Conservation (phyloP, 164 flowering plant species). For the Vitis riparia region DNA sequence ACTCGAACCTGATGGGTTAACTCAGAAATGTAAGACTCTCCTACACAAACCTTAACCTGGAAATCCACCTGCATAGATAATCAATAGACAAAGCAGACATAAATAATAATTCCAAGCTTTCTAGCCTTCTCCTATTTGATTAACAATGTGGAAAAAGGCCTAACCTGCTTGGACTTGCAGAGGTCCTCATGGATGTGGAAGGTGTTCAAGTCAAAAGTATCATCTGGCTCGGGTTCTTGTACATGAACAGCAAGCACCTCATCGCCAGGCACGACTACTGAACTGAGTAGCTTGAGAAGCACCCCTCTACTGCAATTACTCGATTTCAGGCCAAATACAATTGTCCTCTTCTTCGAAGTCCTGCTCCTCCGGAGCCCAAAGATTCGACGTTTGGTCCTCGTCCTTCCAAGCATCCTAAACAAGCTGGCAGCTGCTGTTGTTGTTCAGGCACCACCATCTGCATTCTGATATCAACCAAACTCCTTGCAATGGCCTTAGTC, state of each 20-base stretch:
- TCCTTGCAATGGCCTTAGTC: neutral
- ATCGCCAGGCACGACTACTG: slow-evolving; percentile 24
- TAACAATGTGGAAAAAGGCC: neutral
- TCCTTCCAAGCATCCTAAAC: neutral
- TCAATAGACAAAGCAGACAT: neutral
- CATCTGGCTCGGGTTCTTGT: slow-evolving; percentile 20
- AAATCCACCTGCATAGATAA: slow-evolving; percentile 39
- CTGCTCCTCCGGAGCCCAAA: slow-evolving; percentile 3
- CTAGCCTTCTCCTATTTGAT: neutral
- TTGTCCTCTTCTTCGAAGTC: too few species aligned
- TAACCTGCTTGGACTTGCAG: slow-evolving; percentile 50
- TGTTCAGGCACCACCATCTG: neutral
- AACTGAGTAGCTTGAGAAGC: slow-evolving; percentile 31
- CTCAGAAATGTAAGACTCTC: slow-evolving; percentile 24
- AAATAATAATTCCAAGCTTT: neutral
- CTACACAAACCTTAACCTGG: slow-evolving; percentile 39
- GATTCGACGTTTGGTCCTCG: neutral
- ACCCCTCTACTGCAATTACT: slow-evolving; percentile 34
- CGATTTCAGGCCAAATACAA: slow-evolving; percentile 34
- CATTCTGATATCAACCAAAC: neutral
- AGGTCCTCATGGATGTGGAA: slow-evolving; percentile 54
- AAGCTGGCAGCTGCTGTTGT: neutral
- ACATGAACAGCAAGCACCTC: slow-evolving; percentile 44
- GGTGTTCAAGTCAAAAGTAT: slow-evolving; percentile 39
- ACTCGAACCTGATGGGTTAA: slow-evolving; percentile 37